Percentiles rank a stretch among this genome's conserved stretches.
Conservation (phyloP, 2,329 filamentous ascomycete genomes). For the Colletotrichum liaoningense region DNA sequence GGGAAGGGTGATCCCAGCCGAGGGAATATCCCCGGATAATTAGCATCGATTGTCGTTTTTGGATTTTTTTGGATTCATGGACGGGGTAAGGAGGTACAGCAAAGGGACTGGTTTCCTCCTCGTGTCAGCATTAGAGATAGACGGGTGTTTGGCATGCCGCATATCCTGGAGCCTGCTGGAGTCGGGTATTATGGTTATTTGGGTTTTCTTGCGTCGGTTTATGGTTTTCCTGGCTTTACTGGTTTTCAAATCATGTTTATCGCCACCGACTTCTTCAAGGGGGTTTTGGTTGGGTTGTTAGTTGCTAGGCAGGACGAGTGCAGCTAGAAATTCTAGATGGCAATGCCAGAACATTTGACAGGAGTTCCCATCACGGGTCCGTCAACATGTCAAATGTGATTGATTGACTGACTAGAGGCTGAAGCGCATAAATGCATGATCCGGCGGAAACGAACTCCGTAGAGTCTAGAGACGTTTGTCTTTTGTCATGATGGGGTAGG, state of each 20-base stretch:
- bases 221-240: background rate
- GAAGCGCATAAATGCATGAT: constrained; percentile 29
- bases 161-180: constrained; percentile 31
- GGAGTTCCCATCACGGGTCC: background rate
- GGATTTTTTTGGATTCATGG: background rate
- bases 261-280: background rate
- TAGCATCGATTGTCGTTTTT: constrained; percentile 11
- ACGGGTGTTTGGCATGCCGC: constrained; percentile 4
- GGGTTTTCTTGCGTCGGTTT: constrained; percentile 1
- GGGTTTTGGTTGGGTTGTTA: background rate
- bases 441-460: constrained; percentile 7
- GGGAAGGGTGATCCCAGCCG: background rate
- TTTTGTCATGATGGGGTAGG: background rate
- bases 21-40: background rate
- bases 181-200: constrained; percentile 31
- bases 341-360: background rate
- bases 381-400: background rate
- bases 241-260: constrained; percentile 5
- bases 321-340: background rate
- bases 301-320: background rate
- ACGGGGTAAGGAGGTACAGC: background rate
- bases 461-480: background rate
- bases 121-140: constrained; percentile 27
- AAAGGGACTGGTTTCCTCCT: constrained; percentile 11
- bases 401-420: background rate